Base-by-base conservation (phyloP, 176 grass and related monocot genomes). In the Musa acuminata region DNA sequence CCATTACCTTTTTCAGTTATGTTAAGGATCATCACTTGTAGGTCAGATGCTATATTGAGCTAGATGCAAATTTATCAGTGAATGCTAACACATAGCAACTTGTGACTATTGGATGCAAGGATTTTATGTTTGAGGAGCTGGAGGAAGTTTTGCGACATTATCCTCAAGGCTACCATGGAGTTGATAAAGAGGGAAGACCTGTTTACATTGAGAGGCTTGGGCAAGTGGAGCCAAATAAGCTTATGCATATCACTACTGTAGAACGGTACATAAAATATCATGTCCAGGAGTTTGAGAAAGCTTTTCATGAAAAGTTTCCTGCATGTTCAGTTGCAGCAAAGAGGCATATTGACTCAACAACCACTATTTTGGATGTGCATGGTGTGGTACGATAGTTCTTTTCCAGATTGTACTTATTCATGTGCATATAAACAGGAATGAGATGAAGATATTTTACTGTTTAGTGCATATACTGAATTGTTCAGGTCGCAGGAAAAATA, bases 231-330 rank as follows among this genome's bases (percentile, higher is more conserved):
- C 58, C 75, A 9, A 77, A 64, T 60, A 77, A 77, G 75, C 75
- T 77, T 64, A 77, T 77, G 75, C 58, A 77, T 48, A 77, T 77
- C 43, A 77, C 75, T 2, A 77, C 75, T 25, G 43, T 64, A 1
- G 75, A 77, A 51, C 75, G 75, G 10, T 77, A 77, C 75, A 77
- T 77, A 65, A 77, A 77, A 51, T 77, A 77, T 65, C 75, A 77
- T 51, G 75, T 77, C 8, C 75, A 77, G 75, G 75, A 77, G 52
- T 77, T 77, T 77, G 75, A 77, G 75, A 77, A 64, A 51, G 75
- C 75, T 16, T 51, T 77, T 51, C 59, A 77, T 52, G 75, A 77
- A 60, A 77, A 64, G 23, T 77, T 77, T 77, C 75, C 75, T 65
- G 75, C 75, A 25, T 77, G 75, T 16, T 64, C 75, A 1, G 48